Evolutionary conservation across 164 flowering plant genomes (phyloP), one percentile per base, ranked within the genome.

Genomic region (Protea cynaroides): DNA sequence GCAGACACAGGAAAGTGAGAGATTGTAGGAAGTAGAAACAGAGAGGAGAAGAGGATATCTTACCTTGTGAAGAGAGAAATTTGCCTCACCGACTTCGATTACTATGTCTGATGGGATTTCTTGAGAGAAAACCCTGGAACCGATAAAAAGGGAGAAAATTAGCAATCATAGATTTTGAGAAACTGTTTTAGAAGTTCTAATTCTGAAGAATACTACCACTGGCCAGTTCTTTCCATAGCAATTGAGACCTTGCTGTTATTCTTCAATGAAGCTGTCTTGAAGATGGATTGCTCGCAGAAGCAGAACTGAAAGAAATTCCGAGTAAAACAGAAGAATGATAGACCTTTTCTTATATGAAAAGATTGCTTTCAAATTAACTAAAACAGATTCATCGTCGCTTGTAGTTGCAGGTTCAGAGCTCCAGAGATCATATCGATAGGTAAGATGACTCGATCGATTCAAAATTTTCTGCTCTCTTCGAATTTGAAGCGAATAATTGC

Each of bases 191-290:
- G n/a, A n/a, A n/a, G n/a, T n/a, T n/a, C n/a, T n/a, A n/a, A 49
- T 29, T 29, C 5, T 29, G 0, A 49, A 2, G 15, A 18, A 18
- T 18, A 12, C 52, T 49, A 92, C 97, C 97, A 92, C 46, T 89
- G 88, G 67, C 89, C 92, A 59, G 96, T 92, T 66, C 98, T 88
- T 71, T 88, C 88, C 93, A 86, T 86, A 62, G 96, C 90, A 14
- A 72, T 14, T 25, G 96, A 90, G 38, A 76, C 65, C 58, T 82
- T 82, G 36, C 63, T 64, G 61, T 25, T 71, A 71, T 54, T 71
- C 46, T 70, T 78, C 10, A 61, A 53, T 29, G 79, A 51, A 54
- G 83, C 23, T 24, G 82, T 71, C 69, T 69, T 72, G 52, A 18
- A 18, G 19, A 11, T 13, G 18, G 52, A n/a, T n/a, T 49, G 19